Evolutionary conservation across 1,284 basidiomycete species (phyloP), one percentile per base, ranked within the genome.

Genomic region (Coniferiporia sulphurascens): DNA sequence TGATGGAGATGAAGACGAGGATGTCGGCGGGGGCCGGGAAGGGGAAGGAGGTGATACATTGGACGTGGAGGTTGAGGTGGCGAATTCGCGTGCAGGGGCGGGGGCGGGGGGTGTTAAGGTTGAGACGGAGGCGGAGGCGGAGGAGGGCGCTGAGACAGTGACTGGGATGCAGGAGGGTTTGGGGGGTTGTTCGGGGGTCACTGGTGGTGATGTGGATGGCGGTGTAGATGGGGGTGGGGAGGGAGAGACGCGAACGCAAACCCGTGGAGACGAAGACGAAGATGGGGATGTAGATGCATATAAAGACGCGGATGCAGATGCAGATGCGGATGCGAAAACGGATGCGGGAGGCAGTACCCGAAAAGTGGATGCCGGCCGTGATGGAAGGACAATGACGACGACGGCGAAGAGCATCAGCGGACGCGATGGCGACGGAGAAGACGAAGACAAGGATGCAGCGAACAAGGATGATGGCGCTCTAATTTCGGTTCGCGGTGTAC

Each of bases 371-470:
- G 48, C 41, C 17, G 54, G 32, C 15, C 38, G 17, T 27, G 49
- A 58, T 58, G 56, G 43, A 58, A 43, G 19, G 15, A 17, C 56
- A 17, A 48, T 51, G 44, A 35, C 52, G 38, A 46, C 52, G 17
- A 52, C 17, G 17, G 32, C 12, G 41, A 55, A 22, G 38, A 41
- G 15, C 38, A 41, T 10, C 9, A 8, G 15, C 9, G 38, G 9
- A 8, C 15, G 15, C 38, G 9, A 15, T 15, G 38, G 38, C 15
- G 38, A 41, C 55, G 50, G 52, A 13, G 34, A 34, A 17, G n/a
- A 36, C 49, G 22, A 12, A 27, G 9, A 27, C 27, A 27, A 27
- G 5, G 27, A 43, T n/a, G 38, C n/a, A n/a, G n/a, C n/a, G n/a
- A n/a, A 27, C 27, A 27, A 27, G 5, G 27, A 43, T n/a, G 38